Base-by-base conservation (phyloP, 1,139 yeast species). In the Kurtzmaniella quercitrusa region DNA sequence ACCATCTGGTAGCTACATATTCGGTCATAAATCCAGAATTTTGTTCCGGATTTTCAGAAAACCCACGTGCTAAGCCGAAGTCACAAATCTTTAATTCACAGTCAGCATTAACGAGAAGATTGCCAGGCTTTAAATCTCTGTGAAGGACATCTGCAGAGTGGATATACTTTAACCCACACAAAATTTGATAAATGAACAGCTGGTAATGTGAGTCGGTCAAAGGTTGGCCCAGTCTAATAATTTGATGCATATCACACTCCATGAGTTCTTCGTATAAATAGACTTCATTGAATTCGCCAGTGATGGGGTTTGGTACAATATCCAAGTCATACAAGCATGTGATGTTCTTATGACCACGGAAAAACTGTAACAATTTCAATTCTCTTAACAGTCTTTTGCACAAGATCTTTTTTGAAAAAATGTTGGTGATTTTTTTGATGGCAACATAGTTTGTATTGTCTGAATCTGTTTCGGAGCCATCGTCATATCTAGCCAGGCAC, bases 211-310 rank as follows among this genome's bases (percentile, higher is more conserved):
- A 88, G 60, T 93, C 98, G 0, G 98, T 89, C 53, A 93, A 73
- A 1, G 96, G 89, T 63, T 93, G 98, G 22, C 91, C 89, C 3
- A 96, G 88, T 52, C 95, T 75, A 47, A 93, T 93, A 56, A 93
- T 93, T 61, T 93, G 98, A 60, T 91, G 97, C 88, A 93, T 84
- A 61, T 93, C 98, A 65, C 98, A 93, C 62, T 93, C 98, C 97
- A 93, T 89, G 51, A 89, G 69, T 63, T 91, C 97, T 63, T 93
- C 98, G 57, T 93, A 93, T 6, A 93, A 71, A 53, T 93, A 93
- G 12, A 93, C 78, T 56, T 95, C 98, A 62, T 91, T 89, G 69
- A 91, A 91, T 47, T 80, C 81, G 3, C 83, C 83, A 11, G 76
- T 69, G 44, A 66, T 49, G 38, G 83, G 82, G 42, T 95, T 85